Percentiles rank a stretch among this genome's conserved stretches.
Conservation (phyloP, 2,329 filamentous ascomycete species). For the Phoma sp. region DNA sequence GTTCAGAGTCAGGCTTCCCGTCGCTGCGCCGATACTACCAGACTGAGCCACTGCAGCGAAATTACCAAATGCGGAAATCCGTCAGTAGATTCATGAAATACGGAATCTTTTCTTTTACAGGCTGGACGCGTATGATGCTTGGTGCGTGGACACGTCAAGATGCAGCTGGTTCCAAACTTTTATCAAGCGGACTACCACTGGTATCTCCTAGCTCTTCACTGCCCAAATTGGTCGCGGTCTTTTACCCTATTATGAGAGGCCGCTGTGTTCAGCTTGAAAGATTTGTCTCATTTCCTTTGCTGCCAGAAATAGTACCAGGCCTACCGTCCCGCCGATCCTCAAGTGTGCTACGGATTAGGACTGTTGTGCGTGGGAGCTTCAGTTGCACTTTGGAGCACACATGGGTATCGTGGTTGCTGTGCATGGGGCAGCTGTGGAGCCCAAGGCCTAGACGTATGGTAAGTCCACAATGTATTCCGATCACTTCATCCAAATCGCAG, state of each 20-base stretch:
- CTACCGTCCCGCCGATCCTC: slow-evolving; percentile 5
- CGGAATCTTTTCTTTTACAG: not conserved
- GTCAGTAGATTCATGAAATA: not conserved
- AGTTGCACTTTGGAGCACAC: not conserved
- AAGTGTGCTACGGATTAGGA: slow-evolving; percentile 2
- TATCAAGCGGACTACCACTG: not conserved
- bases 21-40: slow-evolving; percentile 28
- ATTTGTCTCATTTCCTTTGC: slow-evolving; percentile 4
- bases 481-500: not conserved
- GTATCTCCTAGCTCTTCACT: not conserved
- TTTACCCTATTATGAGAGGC: not conserved
- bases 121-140: not conserved
- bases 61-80: not conserved
- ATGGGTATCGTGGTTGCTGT: not conserved
- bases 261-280: not conserved
- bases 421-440: not conserved
- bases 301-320: slow-evolving; percentile 15
- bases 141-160: slow-evolving; percentile 1
- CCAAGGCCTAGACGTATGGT: not conserved
- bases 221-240: not conserved
- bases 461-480: not conserved
- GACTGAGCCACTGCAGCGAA: slow-evolving; percentile 7
- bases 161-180: slow-evolving; percentile 1
- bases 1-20: slow-evolving; percentile 10
- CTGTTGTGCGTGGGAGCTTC: not conserved